phyloP scores from a whole-genome alignment of 1,284 basidiomycete species.

The Stygiomarasmius scandens region DNA sequence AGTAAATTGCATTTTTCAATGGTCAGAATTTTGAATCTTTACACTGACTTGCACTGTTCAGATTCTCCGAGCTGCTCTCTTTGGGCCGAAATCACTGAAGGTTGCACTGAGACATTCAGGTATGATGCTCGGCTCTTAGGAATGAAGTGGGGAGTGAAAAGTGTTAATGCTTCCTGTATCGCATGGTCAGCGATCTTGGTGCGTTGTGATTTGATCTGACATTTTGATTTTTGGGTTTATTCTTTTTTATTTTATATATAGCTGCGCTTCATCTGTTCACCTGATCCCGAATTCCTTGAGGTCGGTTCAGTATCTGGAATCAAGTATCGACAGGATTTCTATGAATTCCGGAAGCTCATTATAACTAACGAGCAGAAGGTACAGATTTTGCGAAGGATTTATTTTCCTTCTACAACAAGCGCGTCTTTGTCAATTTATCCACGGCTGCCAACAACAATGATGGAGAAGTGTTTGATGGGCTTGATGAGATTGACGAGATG shows the following conservation, averaged over 20 bases:
- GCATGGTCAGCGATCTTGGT: slow-evolving; percentile 1
- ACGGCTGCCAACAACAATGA: neutral
- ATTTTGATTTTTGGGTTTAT: no score
- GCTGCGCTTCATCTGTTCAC: neutral
- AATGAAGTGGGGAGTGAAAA: neutral
- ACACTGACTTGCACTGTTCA: no score
- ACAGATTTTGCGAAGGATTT: neutral
- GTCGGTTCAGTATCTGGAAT: neutral
- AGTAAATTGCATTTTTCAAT: no score
- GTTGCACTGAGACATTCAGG: neutral
- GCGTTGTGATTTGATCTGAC: no score
- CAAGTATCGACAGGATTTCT: neutral
- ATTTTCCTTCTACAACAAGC: neutral
- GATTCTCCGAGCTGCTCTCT: no score
- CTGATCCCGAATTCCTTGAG: neutral
- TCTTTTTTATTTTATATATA: neutral
- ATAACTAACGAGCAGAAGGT: neutral
- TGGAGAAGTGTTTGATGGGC: no score
- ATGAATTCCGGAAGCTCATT: neutral
- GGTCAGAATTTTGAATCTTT: no score
- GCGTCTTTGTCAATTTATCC: neutral
- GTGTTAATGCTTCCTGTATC: neutral
- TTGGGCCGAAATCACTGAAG: no score
- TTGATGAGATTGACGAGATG: no score
- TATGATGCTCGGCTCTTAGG: neutral